phyloP scores from a whole-genome alignment of 1,284 basidiomycete species.

The Ganoderma resinaceum region DNA sequence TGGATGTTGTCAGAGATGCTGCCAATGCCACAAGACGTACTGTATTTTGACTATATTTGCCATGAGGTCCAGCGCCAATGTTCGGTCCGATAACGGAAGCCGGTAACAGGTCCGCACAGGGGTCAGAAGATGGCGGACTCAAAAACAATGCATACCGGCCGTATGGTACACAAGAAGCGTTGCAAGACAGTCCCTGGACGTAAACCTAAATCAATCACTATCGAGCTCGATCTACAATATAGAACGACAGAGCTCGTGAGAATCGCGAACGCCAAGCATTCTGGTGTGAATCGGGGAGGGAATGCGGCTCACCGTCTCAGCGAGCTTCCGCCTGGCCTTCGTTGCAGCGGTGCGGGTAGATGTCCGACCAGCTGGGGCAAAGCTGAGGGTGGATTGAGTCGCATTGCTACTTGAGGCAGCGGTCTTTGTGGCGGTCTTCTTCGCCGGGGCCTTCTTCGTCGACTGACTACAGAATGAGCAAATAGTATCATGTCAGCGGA shows the following conservation, averaged over 20 bases:
- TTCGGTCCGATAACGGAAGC: slow-evolving; percentile 3
- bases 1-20: not conserved
- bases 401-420: slow-evolving; percentile 36
- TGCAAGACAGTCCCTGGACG: not conserved
- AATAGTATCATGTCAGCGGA: not conserved
- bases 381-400: slow-evolving; percentile 66
- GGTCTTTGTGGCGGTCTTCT: slow-evolving; percentile 48
- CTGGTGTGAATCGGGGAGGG: not conserved
- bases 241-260: not conserved
- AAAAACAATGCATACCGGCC: not conserved
- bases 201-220: slow-evolving; percentile 26
- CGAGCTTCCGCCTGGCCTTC: slow-evolving; percentile 36
- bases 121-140: slow-evolving; percentile 1
- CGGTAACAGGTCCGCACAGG: not conserved
- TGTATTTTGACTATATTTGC: not conserved
- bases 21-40: not conserved
- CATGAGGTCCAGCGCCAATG: not conserved
- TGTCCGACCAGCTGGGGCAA: slow-evolving; percentile 66
- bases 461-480: slow-evolving; percentile 41
- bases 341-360: slow-evolving; percentile 39
- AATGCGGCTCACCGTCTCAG: slow-evolving; percentile 35
- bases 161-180: slow-evolving; percentile 15
- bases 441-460: slow-evolving; percentile 63
- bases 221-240: slow-evolving; percentile 33
- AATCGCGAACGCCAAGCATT: not conserved